These are phyloP conservation scores for Fusarium sp. DNA, from an alignment of 2,329 filamentous ascomycete species.

Conservation along the genomic window DNA sequence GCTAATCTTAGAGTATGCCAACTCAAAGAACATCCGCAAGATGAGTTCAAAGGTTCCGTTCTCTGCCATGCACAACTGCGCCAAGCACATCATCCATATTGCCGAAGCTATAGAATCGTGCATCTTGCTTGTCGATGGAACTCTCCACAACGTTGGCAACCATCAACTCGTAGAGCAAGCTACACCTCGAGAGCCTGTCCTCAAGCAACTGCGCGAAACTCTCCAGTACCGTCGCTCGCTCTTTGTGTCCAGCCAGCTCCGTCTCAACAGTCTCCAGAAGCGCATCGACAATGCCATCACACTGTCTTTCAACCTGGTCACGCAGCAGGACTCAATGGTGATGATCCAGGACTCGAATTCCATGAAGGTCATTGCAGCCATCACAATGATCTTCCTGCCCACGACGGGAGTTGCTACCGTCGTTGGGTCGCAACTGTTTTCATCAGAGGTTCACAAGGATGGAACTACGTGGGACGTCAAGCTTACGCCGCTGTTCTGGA, in stretches of 20 bases:
- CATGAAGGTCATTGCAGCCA: slow-evolving; percentile 55
- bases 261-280: slow-evolving; percentile 52
- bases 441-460: slow-evolving; percentile 38
- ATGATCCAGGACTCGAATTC: slow-evolving; percentile 54
- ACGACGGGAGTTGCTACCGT: slow-evolving; percentile 54
- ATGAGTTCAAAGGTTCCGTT: slow-evolving; percentile 49
- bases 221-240: slow-evolving; percentile 52
- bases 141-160: slow-evolving; percentile 29
- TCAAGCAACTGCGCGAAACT: slow-evolving; percentile 48
- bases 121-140: slow-evolving; percentile 45
- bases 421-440: slow-evolving; percentile 48
- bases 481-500: slow-evolving; percentile 49
- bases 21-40: slow-evolving; percentile 43
- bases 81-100: slow-evolving; percentile 51
- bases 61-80: slow-evolving; percentile 49
- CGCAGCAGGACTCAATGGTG: slow-evolving; percentile 54
- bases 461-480: slow-evolving; percentile 42
- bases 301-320: slow-evolving; percentile 55
- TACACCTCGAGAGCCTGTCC: slow-evolving; percentile 26
- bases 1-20: slow-evolving; percentile 47
- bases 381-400: slow-evolving; percentile 56
- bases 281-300: slow-evolving; percentile 54
- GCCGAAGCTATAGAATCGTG: slow-evolving; percentile 49
- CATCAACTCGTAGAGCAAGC: slow-evolving; percentile 6
- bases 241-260: slow-evolving; percentile 54